Percentiles rank a stretch among this genome's conserved stretches.
phyloP scores from a whole-genome alignment of 345 rosid genomes.

The Isatis tinctoria region DNA sequence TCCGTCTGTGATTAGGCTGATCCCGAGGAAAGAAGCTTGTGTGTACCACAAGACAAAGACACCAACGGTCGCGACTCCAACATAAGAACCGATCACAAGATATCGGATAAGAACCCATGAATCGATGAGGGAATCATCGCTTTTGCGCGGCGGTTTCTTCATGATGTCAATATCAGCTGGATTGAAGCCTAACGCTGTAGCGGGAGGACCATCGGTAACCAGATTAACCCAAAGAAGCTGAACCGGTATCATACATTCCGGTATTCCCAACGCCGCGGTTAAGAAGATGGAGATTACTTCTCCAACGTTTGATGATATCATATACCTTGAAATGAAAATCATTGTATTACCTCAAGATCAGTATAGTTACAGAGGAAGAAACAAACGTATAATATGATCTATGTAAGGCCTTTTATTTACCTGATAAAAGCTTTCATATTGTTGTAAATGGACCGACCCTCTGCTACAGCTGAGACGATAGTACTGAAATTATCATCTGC shows the following conservation, averaged over 20 bases:
- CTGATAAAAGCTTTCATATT: slow-evolving; percentile 96
- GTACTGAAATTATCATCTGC: slow-evolving; percentile 91
- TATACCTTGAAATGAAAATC: slow-evolving; percentile 46
- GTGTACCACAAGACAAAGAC: slow-evolving; percentile 89
- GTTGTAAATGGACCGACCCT: slow-evolving; percentile 85
- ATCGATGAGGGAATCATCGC: slow-evolving; percentile 66
- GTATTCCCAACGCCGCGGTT: slow-evolving; percentile 83
- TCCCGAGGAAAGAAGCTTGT: slow-evolving; percentile 69
- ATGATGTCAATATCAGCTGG: slow-evolving; percentile 88
- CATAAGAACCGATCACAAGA: slow-evolving; percentile 81
- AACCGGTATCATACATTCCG: slow-evolving; percentile 92
- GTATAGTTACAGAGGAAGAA: not conserved
- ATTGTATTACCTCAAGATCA: not conserved
- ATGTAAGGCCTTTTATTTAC: slow-evolving; percentile 20
- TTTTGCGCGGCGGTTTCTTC: slow-evolving; percentile 80
- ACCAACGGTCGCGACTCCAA: slow-evolving; percentile 95
- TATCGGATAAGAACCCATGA: slow-evolving; percentile 78
- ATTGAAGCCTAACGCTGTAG: slow-evolving; percentile 94
- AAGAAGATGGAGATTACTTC: slow-evolving; percentile 90
- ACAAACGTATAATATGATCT: not conserved
- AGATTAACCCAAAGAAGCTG: slow-evolving; percentile 97
- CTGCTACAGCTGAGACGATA: slow-evolving; percentile 81
- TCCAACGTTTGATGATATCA: slow-evolving; percentile 97
- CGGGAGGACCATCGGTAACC: slow-evolving; percentile 96
- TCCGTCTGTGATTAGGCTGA: slow-evolving; percentile 64